Percentiles rank a stretch among this genome's conserved stretches.
These are phyloP conservation scores for Myxozyma mucilagina DNA, from an alignment of 805 yeast species.

Conservation along the genomic window DNA sequence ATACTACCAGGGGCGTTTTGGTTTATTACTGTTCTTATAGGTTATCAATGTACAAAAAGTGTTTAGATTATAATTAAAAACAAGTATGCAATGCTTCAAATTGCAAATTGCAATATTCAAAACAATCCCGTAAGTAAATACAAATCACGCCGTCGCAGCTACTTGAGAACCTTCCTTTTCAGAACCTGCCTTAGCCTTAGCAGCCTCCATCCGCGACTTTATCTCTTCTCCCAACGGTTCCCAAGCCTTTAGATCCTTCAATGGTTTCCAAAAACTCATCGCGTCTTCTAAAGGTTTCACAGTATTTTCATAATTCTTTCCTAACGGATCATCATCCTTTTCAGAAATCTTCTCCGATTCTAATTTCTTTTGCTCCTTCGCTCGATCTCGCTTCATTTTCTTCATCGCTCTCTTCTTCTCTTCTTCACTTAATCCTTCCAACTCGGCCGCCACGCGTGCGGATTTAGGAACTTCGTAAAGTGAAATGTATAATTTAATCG, in stretches of 20 bases:
- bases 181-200: conserved; percentile 1
- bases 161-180: not conserved
- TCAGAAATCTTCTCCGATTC: conserved; percentile 29
- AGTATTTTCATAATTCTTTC: conserved; percentile 44
- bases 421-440: conserved; percentile 38
- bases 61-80: not conserved
- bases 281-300: conserved; percentile 48
- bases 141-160: conserved; percentile 1
- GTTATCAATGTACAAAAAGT: not conserved
- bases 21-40: not conserved
- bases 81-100: not conserved
- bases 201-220: conserved; percentile 4
- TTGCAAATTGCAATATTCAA: not conserved
- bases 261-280: conserved; percentile 45
- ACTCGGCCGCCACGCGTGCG: conserved; percentile 25
- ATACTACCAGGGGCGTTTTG: not conserved
- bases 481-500: conserved; percentile 57
- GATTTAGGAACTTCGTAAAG: conserved; percentile 34
- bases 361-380: conserved; percentile 48
- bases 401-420: conserved; percentile 39
- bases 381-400: conserved; percentile 47
- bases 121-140: not conserved
- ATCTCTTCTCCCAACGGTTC: conserved; percentile 17
- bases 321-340: conserved; percentile 53
- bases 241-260: not conserved